These are phyloP conservation scores for Verbena officinalis DNA, from an alignment of 257 asterid species.

Conservation along the genomic window DNA sequence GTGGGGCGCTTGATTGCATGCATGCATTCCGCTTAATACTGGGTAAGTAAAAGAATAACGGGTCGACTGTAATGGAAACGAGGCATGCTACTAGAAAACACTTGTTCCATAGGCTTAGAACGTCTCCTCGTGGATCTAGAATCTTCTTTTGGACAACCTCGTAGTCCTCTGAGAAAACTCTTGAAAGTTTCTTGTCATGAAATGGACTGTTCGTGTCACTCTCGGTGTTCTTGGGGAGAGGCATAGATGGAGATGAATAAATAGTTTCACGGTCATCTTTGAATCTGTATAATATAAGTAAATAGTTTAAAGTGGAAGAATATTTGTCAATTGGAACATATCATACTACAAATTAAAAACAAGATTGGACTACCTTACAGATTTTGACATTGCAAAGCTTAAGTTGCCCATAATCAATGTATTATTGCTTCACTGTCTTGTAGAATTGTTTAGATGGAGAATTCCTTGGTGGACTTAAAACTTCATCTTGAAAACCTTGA, in stretches of 20 bases:
- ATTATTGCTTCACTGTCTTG: background rate
- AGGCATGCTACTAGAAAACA: slow-evolving; percentile 54
- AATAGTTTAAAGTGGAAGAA: background rate
- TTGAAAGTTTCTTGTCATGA: slow-evolving; percentile 49
- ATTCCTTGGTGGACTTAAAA: background rate
- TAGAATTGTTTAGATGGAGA: too few relatives aligned
- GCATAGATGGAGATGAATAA: slow-evolving; percentile 12
- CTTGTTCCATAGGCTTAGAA: slow-evolving; percentile 57
- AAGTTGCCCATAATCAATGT: slow-evolving; percentile 24
- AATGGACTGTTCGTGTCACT: slow-evolving; percentile 21
- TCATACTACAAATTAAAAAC: background rate
- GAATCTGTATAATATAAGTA: slow-evolving; percentile 38
- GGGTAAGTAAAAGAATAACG: slow-evolving; percentile 66
- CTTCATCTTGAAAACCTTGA: background rate
- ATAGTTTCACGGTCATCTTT: slow-evolving; percentile 40
- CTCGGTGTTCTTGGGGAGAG: slow-evolving; percentile 15
- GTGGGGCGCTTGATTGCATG: slow-evolving; percentile 48
- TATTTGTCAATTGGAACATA: background rate
- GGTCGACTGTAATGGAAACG: slow-evolving; percentile 63
- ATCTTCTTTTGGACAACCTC: slow-evolving; percentile 49
- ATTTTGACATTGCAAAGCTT: slow-evolving; percentile 29
- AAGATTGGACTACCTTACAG: slow-evolving; percentile 36
- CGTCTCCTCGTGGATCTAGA: slow-evolving; percentile 61
- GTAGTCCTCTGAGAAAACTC: slow-evolving; percentile 75
- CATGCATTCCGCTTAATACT: slow-evolving; percentile 48